A percentile compares a stretch with the other conserved stretches of the same genome.
phyloP scores from a whole-genome alignment of 352 stramenopile species.

The Pythium brachiatum region DNA sequence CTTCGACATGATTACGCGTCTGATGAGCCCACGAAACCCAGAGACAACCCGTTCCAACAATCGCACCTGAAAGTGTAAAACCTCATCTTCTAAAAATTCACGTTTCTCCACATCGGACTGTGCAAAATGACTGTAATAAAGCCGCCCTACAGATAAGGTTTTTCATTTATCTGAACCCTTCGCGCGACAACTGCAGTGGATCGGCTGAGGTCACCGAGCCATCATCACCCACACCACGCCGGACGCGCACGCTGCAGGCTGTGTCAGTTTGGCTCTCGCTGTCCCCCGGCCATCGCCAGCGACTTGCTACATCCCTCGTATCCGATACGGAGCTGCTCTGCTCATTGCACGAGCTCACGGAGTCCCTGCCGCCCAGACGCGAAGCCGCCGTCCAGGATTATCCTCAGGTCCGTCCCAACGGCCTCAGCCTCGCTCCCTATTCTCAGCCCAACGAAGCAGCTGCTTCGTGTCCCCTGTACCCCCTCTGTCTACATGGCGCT shows the following conservation, averaged over 20 bases:
- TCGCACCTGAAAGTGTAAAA: not conserved
- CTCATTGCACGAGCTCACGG: not conserved
- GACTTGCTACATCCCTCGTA: not conserved
- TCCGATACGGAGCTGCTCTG: not conserved
- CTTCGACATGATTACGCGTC: constrained; percentile 3
- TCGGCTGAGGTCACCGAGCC: not conserved
- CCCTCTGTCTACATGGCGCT: constrained; percentile 1
- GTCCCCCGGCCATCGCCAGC: not conserved
- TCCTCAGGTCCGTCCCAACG: too few relatives aligned
- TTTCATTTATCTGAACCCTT: not conserved
- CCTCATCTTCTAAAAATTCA: not conserved
- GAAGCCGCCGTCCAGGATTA: too few relatives aligned
- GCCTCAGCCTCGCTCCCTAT: too few relatives aligned
- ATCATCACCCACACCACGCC: too few relatives aligned
- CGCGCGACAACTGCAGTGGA: not conserved
- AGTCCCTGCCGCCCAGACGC: too few relatives aligned
- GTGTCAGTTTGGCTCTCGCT: constrained; percentile 10
- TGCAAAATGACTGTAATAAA: not conserved
- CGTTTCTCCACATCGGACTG: too few relatives aligned
- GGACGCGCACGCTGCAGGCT: not conserved
- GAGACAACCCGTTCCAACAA: not conserved
- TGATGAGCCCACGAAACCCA: not conserved
- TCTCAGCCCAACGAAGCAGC: too few relatives aligned
- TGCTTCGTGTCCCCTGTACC: not conserved
- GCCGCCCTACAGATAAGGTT: too few relatives aligned